Percentiles rank a stretch among this genome's conserved stretches.
phyloP scores from a whole-genome alignment of 345 rosid genomes.

The Anastatica hierochuntica region DNA sequence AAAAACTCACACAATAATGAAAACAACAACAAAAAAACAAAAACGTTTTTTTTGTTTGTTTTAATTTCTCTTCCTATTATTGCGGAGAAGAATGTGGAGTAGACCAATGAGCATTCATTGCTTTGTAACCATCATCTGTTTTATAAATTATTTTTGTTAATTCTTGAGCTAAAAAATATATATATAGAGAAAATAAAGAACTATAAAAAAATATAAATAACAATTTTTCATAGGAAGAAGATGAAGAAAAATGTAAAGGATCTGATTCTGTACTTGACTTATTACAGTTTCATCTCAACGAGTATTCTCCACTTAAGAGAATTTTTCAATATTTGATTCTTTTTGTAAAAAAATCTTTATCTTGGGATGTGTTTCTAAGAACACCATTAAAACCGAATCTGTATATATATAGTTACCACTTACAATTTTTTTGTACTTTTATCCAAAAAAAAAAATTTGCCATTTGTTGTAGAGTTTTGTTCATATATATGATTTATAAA shows the following conservation, averaged over 20 bases:
- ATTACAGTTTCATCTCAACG: slow-evolving; percentile 3
- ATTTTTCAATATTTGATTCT: background rate
- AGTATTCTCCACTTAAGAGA: slow-evolving; percentile 20
- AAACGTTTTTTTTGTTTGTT: background rate
- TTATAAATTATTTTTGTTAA: background rate
- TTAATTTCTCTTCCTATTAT: slow-evolving; percentile 1
- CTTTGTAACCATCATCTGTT: slow-evolving; percentile 5
- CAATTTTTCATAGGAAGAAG: too few species aligned
- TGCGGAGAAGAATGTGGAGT: slow-evolving; percentile 23
- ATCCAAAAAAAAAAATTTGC: too few species aligned
- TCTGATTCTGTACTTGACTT: too few species aligned
- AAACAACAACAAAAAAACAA: background rate
- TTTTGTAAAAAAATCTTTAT: background rate
- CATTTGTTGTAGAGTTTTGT: too few species aligned
- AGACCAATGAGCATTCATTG: slow-evolving; percentile 18
- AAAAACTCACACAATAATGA: background rate
- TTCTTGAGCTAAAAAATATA: too few species aligned
- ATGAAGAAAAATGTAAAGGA: too few species aligned
- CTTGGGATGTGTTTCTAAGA: background rate
- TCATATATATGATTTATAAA: too few species aligned
- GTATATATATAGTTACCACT: too few species aligned
- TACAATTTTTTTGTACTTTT: too few species aligned
- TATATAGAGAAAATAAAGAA: too few species aligned
- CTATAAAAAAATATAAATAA: too few species aligned
- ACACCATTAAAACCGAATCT: slow-evolving; percentile 6